These are phyloP conservation scores for Niveomyces coronatus DNA, from an alignment of 2,329 filamentous ascomycete species.

Conservation along the genomic window DNA sequence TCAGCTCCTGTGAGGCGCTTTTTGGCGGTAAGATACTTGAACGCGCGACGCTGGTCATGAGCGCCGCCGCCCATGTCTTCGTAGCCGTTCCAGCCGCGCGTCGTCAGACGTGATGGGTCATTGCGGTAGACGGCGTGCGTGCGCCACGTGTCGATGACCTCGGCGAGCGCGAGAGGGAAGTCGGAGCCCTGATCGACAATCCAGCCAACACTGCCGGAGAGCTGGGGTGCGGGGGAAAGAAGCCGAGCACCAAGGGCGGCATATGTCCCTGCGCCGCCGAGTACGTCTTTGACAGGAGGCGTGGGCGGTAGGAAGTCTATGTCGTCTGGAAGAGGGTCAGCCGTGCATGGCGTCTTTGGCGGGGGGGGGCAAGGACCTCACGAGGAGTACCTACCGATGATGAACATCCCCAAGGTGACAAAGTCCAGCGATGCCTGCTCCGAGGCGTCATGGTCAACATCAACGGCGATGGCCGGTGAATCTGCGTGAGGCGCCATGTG, in stretches of 20 bases:
- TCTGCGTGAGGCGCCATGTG: conserved; percentile 6
- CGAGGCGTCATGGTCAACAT: neutral
- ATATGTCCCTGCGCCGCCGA: too few species aligned
- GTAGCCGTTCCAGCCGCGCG: conserved; percentile 89
- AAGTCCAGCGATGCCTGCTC: conserved; percentile 41
- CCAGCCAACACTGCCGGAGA: conserved; percentile 68
- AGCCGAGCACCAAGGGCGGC: conserved; percentile 82
- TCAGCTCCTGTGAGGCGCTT: conserved; percentile 65
- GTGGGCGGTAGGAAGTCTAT: conserved; percentile 72
- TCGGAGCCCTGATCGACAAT: conserved; percentile 84
- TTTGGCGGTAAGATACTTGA: conserved; percentile 84
- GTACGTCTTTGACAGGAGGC: conserved; percentile 64
- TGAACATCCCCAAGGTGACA: conserved; percentile 64
- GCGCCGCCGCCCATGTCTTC: conserved; percentile 42
- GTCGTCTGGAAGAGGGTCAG: conserved; percentile 52
- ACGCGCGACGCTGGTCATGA: conserved; percentile 55
- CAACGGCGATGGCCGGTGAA: too few species aligned
- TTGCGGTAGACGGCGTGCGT: conserved; percentile 62
- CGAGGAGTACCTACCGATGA: conserved; percentile 46
- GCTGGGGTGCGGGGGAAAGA: conserved; percentile 61
- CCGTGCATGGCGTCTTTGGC: neutral
- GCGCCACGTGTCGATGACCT: conserved; percentile 61
- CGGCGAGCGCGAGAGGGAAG: conserved; percentile 59
- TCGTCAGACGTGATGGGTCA: conserved; percentile 61
- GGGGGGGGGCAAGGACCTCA: neutral